Percentiles rank a stretch among this genome's conserved stretches.
Evolutionary conservation across 345 rosid genomes (phyloP).

Genomic region (Excoecaria cochinchinensis): DNA sequence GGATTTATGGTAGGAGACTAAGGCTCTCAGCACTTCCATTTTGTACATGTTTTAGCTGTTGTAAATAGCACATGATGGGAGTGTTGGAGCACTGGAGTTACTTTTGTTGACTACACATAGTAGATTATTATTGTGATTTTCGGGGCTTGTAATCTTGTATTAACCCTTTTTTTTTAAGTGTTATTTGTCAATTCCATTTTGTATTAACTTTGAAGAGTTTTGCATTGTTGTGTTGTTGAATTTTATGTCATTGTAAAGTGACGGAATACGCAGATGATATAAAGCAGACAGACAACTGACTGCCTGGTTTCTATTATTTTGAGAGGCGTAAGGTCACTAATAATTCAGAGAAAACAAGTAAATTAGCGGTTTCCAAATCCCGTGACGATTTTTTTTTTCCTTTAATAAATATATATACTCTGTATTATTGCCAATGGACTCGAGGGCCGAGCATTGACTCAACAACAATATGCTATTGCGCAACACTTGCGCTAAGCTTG

Average conservation of each 20-base stretch:
- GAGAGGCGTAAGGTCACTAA: not conserved
- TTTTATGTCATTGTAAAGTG: not conserved
- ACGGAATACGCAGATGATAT: not conserved
- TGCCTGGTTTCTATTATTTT: not conserved
- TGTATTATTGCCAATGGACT: too few species aligned
- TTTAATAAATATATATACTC: too few species aligned
- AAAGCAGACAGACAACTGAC: not conserved
- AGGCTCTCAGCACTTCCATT: not conserved
- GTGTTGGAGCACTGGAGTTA: not conserved
- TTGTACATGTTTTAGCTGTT: conserved; percentile 10
- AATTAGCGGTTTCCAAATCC: not conserved
- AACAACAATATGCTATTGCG: too few species aligned
- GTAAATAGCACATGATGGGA: not conserved
- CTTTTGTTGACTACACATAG: not conserved
- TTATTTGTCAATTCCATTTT: not conserved
- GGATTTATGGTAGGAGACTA: not conserved
- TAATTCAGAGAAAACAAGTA: not conserved
- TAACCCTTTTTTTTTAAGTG: not conserved
- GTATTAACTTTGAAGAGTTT: not conserved
- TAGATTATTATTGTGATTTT: not conserved
- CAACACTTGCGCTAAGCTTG: too few species aligned
- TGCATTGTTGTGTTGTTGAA: not conserved
- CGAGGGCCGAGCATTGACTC: too few species aligned
- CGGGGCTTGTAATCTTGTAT: not conserved
- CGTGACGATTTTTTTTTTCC: too few species aligned